These are phyloP conservation scores for Pseudonitzschia delicatissima DNA, from an alignment of 108 stramenopile genomes.

Conservation along the genomic window DNA sequence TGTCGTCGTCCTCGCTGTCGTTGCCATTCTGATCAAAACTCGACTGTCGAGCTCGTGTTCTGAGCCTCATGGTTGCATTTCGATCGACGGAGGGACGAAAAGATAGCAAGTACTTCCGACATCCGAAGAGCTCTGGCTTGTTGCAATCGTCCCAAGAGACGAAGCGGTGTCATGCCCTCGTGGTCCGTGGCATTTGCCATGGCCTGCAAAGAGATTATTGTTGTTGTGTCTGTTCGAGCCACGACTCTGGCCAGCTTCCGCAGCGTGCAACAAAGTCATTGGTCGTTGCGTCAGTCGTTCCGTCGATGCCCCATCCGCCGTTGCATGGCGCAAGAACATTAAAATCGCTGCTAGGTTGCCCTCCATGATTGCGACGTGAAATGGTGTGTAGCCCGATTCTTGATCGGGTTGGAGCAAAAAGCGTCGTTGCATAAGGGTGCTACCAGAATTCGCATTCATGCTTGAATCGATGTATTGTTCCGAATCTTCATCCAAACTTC, in stretches of 20 bases:
- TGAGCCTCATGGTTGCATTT: constrained; percentile 10
- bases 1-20: constrained; percentile 26
- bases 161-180: constrained; percentile 64
- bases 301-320: neutral
- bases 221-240: neutral
- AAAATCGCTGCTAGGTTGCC: constrained; percentile 50
- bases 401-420: constrained; percentile 34
- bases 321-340: constrained; percentile 49
- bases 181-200: constrained; percentile 38
- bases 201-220: constrained; percentile 5
- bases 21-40: constrained; percentile 17
- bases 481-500: constrained; percentile 20
- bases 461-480: neutral
- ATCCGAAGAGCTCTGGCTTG: constrained; percentile 36
- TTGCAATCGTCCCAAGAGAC: constrained; percentile 54
- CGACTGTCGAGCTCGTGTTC: constrained; percentile 6
- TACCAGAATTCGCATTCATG: neutral
- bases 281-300: constrained; percentile 31
- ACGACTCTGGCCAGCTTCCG: neutral
- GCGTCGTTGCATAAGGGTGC: constrained; percentile 7
- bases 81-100: constrained; percentile 6
- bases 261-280: constrained; percentile 16
- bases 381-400: constrained; percentile 69
- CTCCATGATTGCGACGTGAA: constrained; percentile 57
- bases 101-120: constrained; percentile 32